These are phyloP conservation scores for Caryopteris hybrid DNA, from an alignment of 305 asterid species.

Conservation along the genomic window DNA sequence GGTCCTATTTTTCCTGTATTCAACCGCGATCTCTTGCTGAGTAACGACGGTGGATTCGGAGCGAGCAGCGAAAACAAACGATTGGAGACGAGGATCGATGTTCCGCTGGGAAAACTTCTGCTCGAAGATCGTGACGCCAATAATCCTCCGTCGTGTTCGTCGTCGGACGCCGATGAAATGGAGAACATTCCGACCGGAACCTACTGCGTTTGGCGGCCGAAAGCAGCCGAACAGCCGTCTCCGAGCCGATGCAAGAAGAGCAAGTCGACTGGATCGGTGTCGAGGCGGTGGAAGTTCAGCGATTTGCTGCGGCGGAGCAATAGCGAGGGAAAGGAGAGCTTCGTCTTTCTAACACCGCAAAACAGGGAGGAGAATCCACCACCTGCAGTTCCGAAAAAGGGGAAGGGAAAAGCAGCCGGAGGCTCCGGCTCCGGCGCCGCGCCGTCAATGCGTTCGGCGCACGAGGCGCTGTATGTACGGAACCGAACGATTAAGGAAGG, in stretches of 20 bases:
- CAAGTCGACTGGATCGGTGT: slow-evolving; percentile 74
- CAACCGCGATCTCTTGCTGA: too few species aligned
- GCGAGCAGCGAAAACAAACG: not conserved
- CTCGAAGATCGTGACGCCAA: slow-evolving; percentile 26
- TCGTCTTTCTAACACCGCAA: slow-evolving; percentile 55
- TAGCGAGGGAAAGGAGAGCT: slow-evolving; percentile 75
- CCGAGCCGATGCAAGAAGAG: slow-evolving; percentile 61
- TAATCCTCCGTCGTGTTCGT: slow-evolving; percentile 39
- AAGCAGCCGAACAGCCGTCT: slow-evolving; percentile 26
- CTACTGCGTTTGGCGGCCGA: slow-evolving; percentile 74
- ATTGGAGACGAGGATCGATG: slow-evolving; percentile 11
- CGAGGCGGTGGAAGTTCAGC: slow-evolving; percentile 72
- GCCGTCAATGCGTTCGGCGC: slow-evolving; percentile 42
- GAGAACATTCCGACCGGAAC: slow-evolving; percentile 56
- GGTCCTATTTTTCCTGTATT: slow-evolving; percentile 14
- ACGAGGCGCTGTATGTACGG: slow-evolving; percentile 57
- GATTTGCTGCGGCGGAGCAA: slow-evolving; percentile 80
- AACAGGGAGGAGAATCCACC: slow-evolving; percentile 24
- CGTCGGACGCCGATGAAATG: slow-evolving; percentile 65
- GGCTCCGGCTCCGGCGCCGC: slow-evolving; percentile 12
- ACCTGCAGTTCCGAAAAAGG: slow-evolving; percentile 4
- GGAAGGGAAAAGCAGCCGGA: slow-evolving; percentile 18
- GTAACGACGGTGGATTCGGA: not conserved
- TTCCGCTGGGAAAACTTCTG: slow-evolving; percentile 34
- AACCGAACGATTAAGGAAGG: slow-evolving; percentile 54